Evolutionary conservation across 345 rosid genomes (phyloP), one percentile per base, ranked within the genome.

Genomic region (Arabidopsis suecica): DNA sequence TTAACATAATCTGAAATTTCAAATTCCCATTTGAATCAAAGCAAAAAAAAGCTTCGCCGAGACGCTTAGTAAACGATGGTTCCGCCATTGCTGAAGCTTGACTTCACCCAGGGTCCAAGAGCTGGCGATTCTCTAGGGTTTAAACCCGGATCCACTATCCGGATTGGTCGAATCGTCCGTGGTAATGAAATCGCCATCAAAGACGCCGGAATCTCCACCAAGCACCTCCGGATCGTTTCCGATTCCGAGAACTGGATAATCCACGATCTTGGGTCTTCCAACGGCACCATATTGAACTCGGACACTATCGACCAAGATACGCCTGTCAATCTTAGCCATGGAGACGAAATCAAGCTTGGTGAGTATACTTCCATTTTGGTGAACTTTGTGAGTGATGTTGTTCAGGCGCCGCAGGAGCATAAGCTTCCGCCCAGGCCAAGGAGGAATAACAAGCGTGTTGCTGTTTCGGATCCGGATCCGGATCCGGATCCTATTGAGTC

Each of bases 121-220:
- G 65, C 80, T 8, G 98, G 97, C 3, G 95, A 94, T 18, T 76
- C 83, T 53, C 48, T 90, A 0, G 88, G 75, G 50, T 91, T 76
- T 77, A 73, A 74, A 28, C 77, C 89, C 53, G 84, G 87, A 75
- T 78, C 87, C 71, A 61, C 69, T 2, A 49, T 88, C 13, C 83
- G 87, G 7, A 73, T 94, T 7, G 98, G 98, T 7, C 96, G 98
- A 22, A 5, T 88, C 45, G 78, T 83, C 28, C 88, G 91, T 20
- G 98, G 97, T 59, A 94, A 94, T 82, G 83, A 85, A 25, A 67
- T 91, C 42, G 10, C 84, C 9, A 71, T 94, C 71, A 88, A 87
- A 61, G 96, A 91, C 78, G 80, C 69, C n/a, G 98, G 95, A 48
- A 81, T 91, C 82, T 91, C 96, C 66, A 82, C 95, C 28, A 90